Evolutionary conservation across 805 yeast genomes (phyloP).

Genomic region (Metschnikowia picachoensis): DNA sequence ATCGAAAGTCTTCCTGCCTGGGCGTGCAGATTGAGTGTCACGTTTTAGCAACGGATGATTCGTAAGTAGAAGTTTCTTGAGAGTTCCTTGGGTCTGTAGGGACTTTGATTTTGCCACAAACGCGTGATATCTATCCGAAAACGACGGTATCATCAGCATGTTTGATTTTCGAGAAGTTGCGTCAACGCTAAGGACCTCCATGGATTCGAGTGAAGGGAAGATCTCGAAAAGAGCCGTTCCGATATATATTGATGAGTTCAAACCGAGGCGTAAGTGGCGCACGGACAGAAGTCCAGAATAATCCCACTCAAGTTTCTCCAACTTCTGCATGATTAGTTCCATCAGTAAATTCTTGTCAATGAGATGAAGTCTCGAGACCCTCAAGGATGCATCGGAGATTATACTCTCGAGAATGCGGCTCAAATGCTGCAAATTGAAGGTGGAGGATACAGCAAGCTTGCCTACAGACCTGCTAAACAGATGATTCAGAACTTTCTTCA

Average conservation of each 20-base stretch:
- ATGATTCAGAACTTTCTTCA: constrained; percentile 22
- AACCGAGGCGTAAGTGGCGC: constrained; percentile 24
- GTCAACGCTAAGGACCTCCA: constrained; percentile 23
- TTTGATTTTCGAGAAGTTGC: constrained; percentile 17
- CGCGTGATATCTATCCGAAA: constrained; percentile 14
- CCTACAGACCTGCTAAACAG: constrained; percentile 18
- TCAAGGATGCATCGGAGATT: constrained; percentile 22
- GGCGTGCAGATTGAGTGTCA: constrained; percentile 7
- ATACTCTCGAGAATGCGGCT: constrained; percentile 26
- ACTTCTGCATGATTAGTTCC: constrained; percentile 22
- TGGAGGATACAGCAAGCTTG: constrained; percentile 21
- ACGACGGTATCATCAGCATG: constrained; percentile 18
- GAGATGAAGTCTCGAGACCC: constrained; percentile 25
- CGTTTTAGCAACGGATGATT: constrained; percentile 26
- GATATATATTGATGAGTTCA: constrained; percentile 20
- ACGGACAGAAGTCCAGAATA: constrained; percentile 21
- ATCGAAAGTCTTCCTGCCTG: constrained; percentile 18
- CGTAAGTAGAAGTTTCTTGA: constrained; percentile 22
- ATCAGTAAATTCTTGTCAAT: constrained; percentile 24
- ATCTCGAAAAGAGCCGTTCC: constrained; percentile 19
- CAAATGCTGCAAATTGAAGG: constrained; percentile 23
- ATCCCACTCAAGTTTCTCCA: constrained; percentile 28
- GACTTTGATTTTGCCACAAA: neutral
- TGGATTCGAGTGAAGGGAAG: constrained; percentile 21
- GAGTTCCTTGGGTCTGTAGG: neutral